Evolutionary conservation across 306 rosid species (phyloP), one percentile per base, ranked within the genome.

Genomic region (Gastrolobium bilobum): DNA sequence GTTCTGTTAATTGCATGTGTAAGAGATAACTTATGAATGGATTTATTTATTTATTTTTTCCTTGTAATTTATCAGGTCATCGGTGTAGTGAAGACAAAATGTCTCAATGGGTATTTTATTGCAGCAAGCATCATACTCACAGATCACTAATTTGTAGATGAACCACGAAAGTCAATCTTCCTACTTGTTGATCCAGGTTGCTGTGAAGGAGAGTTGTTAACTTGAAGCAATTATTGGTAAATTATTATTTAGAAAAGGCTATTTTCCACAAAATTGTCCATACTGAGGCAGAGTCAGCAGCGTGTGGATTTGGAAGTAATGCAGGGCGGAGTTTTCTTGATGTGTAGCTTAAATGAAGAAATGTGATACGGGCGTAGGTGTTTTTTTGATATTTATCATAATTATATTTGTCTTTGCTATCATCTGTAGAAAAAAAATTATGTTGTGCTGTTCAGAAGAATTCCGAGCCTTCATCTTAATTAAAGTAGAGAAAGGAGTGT

Each of bases 31-130:
- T 71, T 42, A 15, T 9, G 10, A 71, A 75, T 67, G 0, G 0
- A 20, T 20, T 20, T 20, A 20, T 20, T 20, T 20, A 20, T 74
- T 82, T n/a, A n/a, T n/a, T 39, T 65, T 31, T 65, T 65, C 6
- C 53, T 33, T 74, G 48, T 68, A 6, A 13, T 71, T 79, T 31
- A 15, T 54, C 86, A 86, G 89, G 76, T 76, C 83, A 71, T 83
- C 87, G 3, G 85, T 56, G 71, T 76, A 86, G 85, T 26, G 50
- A 79, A 75, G 80, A 65, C 68, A 39, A 38, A 46, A 51, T 31
- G 47, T 68, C 35, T 38, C 70, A 35, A 65, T 51, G 77, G 29
- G 74, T 58, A 57, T 57, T 71, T 59, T 71, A 59, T 72, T 38
- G 81, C 39, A 46, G 60, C 79, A 77, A 66, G 65, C 65, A 73